Base-by-base conservation (phyloP, 257 asterid species). In the Haberlea rhodopensis region DNA sequence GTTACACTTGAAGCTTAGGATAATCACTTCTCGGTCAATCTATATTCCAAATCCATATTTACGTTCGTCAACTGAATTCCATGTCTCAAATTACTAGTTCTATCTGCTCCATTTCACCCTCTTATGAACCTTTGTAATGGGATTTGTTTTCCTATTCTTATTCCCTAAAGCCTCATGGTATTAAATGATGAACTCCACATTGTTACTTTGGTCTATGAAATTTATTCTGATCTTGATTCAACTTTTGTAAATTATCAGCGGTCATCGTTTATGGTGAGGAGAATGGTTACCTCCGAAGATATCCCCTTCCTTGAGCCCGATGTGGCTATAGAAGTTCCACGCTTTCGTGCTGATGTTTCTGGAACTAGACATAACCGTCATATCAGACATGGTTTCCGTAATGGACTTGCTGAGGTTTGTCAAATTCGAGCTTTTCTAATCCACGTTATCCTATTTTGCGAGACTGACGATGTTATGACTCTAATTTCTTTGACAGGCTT, bases 381-480 rank as follows among this genome's bases (percentile, higher is more conserved):
- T 57, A 58, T 56, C 48, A 69, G 83, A 57, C 77, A 75, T 69
- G 79, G 74, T 74, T 72, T 74, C 58, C 80, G 76, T n/a, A 81
- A 77, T 53, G 87, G 85, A 54, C 79, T 82, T 69, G 82, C 80
- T 53, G 85, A 79, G 88, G 88, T 82, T 56, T 60, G 79, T 57
- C 26, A 28, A 19, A 60, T 53, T 53, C 48, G 34, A 20, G 55
- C 8, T 58, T 55, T 25, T 53, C 45, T 69, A 13, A 16, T 19
- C 21, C 5, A 16, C 13, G n/a, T n/a, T n/a, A n/a, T n/a, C n/a
- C n/a, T n/a, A n/a, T n/a, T 24, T 52, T 20, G 9, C 27, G 65
- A 49, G 28, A 32, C 45, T 32, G 11, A 34, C 0, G 11, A 5
- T 63, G 24, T 53, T 57, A 29, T 9, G 23, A 8, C 51, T 68